Conservation (phyloP, 148 eudicot species). For the Rhododendron vialii region DNA sequence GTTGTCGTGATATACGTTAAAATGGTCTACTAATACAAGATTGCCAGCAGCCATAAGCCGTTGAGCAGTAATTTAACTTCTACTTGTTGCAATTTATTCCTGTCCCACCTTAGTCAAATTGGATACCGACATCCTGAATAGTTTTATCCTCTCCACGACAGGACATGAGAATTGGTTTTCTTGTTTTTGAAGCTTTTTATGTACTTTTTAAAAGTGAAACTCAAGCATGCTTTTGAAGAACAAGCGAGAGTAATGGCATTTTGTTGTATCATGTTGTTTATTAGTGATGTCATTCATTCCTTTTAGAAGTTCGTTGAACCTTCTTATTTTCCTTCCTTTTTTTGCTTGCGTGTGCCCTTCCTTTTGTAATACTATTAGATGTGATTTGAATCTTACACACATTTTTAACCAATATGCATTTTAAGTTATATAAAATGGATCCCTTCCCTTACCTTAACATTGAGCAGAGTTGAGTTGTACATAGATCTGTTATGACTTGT, state of each 20-base stretch:
- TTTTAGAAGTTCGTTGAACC: not conserved
- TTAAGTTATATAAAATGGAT: not conserved
- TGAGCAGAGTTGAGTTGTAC: not conserved
- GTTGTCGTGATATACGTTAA: not conserved
- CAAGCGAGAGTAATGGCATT: not conserved
- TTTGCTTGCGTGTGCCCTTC: not conserved
- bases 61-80: not conserved
- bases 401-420: too few relatives aligned
- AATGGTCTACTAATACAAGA: not conserved
- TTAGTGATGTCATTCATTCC: not conserved
- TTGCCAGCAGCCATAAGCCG: not conserved
- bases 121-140: not conserved
- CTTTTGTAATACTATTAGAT: too few relatives aligned
- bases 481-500: not conserved
- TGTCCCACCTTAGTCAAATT: not conserved
- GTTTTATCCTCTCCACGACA: not conserved
- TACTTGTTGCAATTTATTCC: not conserved
- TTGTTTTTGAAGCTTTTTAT: not conserved
- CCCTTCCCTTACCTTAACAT: not conserved
- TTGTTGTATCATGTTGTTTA: not conserved
- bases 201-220: not conserved
- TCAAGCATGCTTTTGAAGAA: not conserved
- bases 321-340: not conserved
- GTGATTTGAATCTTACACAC: too few relatives aligned
- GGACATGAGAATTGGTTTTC: not conserved